Conservation (phyloP, 805 yeast species). For the Kurtzmaniella fragi region DNA sequence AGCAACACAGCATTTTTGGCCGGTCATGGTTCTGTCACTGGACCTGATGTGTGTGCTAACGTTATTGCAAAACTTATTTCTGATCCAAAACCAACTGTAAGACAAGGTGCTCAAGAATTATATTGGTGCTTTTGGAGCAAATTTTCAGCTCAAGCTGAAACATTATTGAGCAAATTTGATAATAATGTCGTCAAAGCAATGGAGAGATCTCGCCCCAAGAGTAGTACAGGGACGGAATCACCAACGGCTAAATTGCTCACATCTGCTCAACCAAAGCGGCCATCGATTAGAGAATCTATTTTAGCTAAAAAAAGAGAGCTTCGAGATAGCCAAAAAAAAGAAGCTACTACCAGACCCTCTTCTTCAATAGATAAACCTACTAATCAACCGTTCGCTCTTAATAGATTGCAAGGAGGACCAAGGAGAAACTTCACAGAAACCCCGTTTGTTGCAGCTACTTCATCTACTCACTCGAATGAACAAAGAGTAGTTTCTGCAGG, state of each 20-base stretch:
- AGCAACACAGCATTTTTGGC: slow-evolving; percentile 23
- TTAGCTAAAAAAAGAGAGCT: slow-evolving; percentile 40
- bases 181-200: slow-evolving; percentile 50
- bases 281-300: slow-evolving; percentile 46
- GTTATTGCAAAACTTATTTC: slow-evolving; percentile 56
- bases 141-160: slow-evolving; percentile 50
- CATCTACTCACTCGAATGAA: neutral
- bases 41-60: slow-evolving; percentile 42
- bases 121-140: slow-evolving; percentile 64
- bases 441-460: neutral
- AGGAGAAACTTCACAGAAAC: slow-evolving; percentile 1
- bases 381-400: slow-evolving; percentile 3
- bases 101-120: slow-evolving; percentile 67
- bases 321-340: slow-evolving; percentile 16
- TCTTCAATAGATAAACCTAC: slow-evolving; percentile 12
- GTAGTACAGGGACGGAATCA: neutral
- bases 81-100: slow-evolving; percentile 77
- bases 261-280: slow-evolving; percentile 22
- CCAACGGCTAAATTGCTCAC: slow-evolving; percentile 1
- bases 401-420: slow-evolving; percentile 1
- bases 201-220: slow-evolving; percentile 50
- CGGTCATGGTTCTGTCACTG: slow-evolving; percentile 17
- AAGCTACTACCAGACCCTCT: slow-evolving; percentile 15
- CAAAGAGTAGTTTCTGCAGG: slow-evolving; percentile 2
- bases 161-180: slow-evolving; percentile 36